These are phyloP conservation scores for Akanthomyces uredinophilus DNA, from an alignment of 2,329 filamentous ascomycete genomes.

Conservation along the genomic window DNA sequence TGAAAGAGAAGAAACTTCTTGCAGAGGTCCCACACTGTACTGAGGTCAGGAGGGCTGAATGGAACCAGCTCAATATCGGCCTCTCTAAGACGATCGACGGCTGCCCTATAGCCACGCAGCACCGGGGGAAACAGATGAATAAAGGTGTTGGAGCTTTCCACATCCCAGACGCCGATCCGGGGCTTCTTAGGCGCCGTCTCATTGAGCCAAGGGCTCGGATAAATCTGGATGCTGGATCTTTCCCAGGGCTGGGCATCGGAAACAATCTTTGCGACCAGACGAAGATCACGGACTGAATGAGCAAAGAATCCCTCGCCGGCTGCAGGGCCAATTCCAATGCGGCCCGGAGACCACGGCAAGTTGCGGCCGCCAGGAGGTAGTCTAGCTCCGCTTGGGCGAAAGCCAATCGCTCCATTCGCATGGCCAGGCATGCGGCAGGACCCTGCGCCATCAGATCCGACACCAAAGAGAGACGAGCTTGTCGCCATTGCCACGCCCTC, in stretches of 20 bases:
- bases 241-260: not conserved
- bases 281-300: not conserved
- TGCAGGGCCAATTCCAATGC: not conserved
- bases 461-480: not conserved
- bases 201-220: not conserved
- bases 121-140: conserved; percentile 15
- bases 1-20: not conserved
- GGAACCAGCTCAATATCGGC: not conserved
- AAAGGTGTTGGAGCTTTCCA: conserved; percentile 20
- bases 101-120: not conserved
- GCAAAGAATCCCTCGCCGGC: not conserved
- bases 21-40: not conserved
- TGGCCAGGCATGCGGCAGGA: conserved; percentile 4
- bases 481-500: not conserved
- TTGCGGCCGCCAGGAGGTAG: not conserved
- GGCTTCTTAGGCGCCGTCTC: not conserved
- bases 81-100: not conserved
- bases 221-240: not conserved
- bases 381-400: not conserved
- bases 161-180: conserved; percentile 13
- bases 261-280: not conserved
- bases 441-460: conserved; percentile 1
- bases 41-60: not conserved
- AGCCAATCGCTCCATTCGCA: conserved; percentile 5
- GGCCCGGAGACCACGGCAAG: not conserved